These are phyloP conservation scores for Penicillium verhagenii DNA, from an alignment of 495 filamentous ascomycete genomes.

Conservation along the genomic window DNA sequence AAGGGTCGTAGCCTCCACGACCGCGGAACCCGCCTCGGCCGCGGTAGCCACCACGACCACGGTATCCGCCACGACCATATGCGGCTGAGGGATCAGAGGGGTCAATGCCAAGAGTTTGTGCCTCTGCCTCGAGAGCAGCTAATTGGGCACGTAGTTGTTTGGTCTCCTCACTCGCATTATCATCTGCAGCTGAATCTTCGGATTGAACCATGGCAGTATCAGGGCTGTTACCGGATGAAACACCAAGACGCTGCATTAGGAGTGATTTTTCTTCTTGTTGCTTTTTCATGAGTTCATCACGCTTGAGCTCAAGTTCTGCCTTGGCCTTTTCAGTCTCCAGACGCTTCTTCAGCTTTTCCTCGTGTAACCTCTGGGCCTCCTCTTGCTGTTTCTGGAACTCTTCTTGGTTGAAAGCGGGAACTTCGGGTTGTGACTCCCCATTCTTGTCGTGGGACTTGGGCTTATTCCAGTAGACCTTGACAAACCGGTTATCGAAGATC, in stretches of 20 bases:
- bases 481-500: conserved; percentile 96
- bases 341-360: conserved; percentile 72
- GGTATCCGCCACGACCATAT: conserved; percentile 14
- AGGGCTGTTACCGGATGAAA: conserved; percentile 35
- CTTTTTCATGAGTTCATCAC: conserved; percentile 70
- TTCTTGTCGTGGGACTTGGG: conserved; percentile 48
- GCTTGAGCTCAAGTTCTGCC: conserved; percentile 71
- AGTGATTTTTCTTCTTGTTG: conserved; percentile 74
- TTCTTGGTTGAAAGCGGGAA: conserved; percentile 65
- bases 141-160: conserved; percentile 74
- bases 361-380: conserved; percentile 75
- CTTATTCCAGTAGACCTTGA: conserved; percentile 96
- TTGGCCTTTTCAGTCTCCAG: conserved; percentile 71
- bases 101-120: conserved; percentile 75
- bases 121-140: conserved; percentile 81
- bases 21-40: conserved; percentile 49
- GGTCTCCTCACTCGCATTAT: conserved; percentile 56
- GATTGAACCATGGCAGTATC: conserved; percentile 14
- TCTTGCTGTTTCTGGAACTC: conserved; percentile 74
- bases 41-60: conserved; percentile 34
- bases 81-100: conserved; percentile 33
- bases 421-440: conserved; percentile 25
- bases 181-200: conserved; percentile 36
- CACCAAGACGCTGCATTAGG: conserved; percentile 61
- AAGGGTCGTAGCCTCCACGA: conserved; percentile 42